These are phyloP conservation scores for Ophiocordyceps camponoti-leonardi DNA, from an alignment of 2,329 filamentous ascomycete genomes.

Conservation along the genomic window DNA sequence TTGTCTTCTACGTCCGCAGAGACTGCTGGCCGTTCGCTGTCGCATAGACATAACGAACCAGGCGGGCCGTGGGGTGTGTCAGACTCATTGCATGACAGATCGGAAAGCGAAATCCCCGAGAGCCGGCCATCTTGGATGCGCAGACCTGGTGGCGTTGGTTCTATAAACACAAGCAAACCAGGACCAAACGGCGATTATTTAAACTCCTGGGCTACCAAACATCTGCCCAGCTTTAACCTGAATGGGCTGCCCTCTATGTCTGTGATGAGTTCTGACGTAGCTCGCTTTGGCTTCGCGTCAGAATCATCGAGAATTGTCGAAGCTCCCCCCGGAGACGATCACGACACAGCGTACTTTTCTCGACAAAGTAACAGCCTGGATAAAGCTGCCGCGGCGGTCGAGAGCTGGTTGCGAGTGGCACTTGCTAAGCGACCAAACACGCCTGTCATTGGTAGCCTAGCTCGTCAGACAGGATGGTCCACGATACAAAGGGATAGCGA, in stretches of 20 bases:
- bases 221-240: slow-evolving; percentile 62
- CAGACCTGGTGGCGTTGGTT: slow-evolving; percentile 77
- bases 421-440: slow-evolving; percentile 44
- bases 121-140: slow-evolving; percentile 45
- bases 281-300: slow-evolving; percentile 34
- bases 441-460: slow-evolving; percentile 24
- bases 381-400: slow-evolving; percentile 71
- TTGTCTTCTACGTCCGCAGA: slow-evolving; percentile 27
- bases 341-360: slow-evolving; percentile 21
- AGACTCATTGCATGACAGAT: slow-evolving; percentile 17
- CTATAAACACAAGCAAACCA: slow-evolving; percentile 53
- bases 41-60: slow-evolving; percentile 26
- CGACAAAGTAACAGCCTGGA: slow-evolving; percentile 45
- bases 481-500: slow-evolving; percentile 30
- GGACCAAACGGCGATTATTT: slow-evolving; percentile 74
- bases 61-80: slow-evolving; percentile 16
- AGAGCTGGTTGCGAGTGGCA: slow-evolving; percentile 78
- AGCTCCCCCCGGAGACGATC: slow-evolving; percentile 30
- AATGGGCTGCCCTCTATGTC: slow-evolving; percentile 52
- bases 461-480: slow-evolving; percentile 12
- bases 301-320: slow-evolving; percentile 29
- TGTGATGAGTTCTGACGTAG: slow-evolving; percentile 41
- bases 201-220: slow-evolving; percentile 69
- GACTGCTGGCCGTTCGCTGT: slow-evolving; percentile 15
- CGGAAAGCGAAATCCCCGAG: slow-evolving; percentile 21